Conservation (phyloP, 306 rosid species). For the Vachellia collinsii region DNA sequence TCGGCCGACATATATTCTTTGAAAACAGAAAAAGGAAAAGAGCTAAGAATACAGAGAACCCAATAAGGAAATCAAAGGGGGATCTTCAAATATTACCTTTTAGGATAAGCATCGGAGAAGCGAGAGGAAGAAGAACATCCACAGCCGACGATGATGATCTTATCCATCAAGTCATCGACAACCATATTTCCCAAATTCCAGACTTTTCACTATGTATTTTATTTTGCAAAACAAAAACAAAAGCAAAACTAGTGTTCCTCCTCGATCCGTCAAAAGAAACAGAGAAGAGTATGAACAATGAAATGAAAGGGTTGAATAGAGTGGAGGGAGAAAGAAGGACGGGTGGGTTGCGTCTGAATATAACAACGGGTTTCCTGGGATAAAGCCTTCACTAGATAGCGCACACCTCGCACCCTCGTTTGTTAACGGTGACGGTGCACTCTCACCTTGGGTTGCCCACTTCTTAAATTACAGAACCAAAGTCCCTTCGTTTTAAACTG, state of each 20-base stretch:
- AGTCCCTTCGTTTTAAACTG: background rate
- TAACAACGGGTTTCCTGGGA: background rate
- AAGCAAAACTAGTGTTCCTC: background rate
- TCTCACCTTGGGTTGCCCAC: too few species aligned
- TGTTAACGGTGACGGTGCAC: too few species aligned
- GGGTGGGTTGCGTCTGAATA: slow-evolving; percentile 17
- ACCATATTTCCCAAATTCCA: slow-evolving; percentile 41
- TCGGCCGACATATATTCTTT: background rate
- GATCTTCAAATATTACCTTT: slow-evolving; percentile 63
- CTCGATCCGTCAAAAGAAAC: slow-evolving; percentile 10
- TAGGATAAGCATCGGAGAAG: slow-evolving; percentile 65
- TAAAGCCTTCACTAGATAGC: too few species aligned
- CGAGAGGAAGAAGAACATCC: slow-evolving; percentile 60
- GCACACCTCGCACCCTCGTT: too few species aligned
- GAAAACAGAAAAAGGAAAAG: background rate
- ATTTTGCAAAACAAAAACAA: background rate
- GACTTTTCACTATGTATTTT: background rate
- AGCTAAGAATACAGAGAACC: slow-evolving; percentile 29
- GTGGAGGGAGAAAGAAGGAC: background rate
- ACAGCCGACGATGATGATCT: slow-evolving; percentile 50
- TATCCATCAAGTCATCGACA: slow-evolving; percentile 69
- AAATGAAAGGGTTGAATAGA: too few species aligned
- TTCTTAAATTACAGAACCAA: too few species aligned
- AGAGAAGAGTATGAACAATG: background rate
- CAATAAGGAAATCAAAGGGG: slow-evolving; percentile 36